These are phyloP conservation scores for Coemansia sp. DNA, from an alignment of 192 early-diverging fungal species.

Conservation along the genomic window DNA sequence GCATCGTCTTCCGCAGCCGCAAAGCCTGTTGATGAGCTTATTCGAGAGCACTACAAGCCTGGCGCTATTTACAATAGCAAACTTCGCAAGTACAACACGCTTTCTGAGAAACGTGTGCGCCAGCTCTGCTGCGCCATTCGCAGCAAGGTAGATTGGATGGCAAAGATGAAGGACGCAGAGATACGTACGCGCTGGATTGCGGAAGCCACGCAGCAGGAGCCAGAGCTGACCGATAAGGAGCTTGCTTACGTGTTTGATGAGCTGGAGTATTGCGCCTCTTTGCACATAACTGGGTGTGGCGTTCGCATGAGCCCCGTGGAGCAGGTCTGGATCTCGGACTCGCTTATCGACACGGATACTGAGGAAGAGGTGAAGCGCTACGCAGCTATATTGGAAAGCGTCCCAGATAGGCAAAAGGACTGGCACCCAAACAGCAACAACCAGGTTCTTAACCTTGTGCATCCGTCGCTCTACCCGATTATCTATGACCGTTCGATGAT, in stretches of 20 bases:
- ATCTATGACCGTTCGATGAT: constrained; percentile 32
- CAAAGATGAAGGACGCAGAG: constrained; percentile 22
- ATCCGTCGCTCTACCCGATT: constrained; percentile 59
- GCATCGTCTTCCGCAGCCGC: no score
- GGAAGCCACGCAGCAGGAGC: constrained; percentile 18
- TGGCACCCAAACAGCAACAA: constrained; percentile 1
- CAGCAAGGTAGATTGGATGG: constrained; percentile 54
- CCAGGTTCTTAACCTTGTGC: constrained; percentile 56
- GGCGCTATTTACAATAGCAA: not conserved
- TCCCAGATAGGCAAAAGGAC: no score
- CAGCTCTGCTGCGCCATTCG: constrained; percentile 40
- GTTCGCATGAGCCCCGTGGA: constrained; percentile 33
- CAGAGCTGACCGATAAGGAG: constrained; percentile 41
- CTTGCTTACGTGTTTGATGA: constrained; percentile 54
- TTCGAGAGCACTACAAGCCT: not conserved
- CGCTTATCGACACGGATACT: constrained; percentile 22
- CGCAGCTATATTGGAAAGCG: no score
- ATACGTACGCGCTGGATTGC: constrained; percentile 32
- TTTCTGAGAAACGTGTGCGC: no score
- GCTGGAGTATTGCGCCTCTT: constrained; percentile 38
- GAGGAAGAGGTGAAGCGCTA: constrained; percentile 8
- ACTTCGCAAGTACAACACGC: no score
- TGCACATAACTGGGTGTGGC: constrained; percentile 24
- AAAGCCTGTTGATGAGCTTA: not conserved
- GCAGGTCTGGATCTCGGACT: constrained; percentile 43